A percentile compares a stretch with the other conserved stretches of the same genome.
Evolutionary conservation across 441 rosid species (phyloP).

Genomic region (Monsonia emarginata): DNA sequence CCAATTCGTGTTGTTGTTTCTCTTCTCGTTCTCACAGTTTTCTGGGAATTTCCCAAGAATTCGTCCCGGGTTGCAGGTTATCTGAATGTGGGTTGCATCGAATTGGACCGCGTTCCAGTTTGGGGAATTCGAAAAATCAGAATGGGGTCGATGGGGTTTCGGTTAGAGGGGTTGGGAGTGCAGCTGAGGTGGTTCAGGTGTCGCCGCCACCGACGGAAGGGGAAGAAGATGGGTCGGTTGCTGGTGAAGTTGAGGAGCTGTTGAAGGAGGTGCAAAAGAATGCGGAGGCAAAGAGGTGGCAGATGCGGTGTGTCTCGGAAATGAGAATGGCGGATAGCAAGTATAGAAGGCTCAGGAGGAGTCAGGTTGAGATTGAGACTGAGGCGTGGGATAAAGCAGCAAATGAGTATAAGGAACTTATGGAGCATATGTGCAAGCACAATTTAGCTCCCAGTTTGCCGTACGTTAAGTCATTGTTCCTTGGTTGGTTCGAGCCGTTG

Average conservation of each 20-base stretch:
- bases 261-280: conserved; percentile 33
- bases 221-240: conserved; percentile 60
- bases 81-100: too few species aligned
- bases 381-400: conserved; percentile 89
- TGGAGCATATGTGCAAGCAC: conserved; percentile 80
- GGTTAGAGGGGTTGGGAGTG: conserved; percentile 35
- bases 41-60: background rate
- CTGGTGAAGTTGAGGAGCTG: conserved; percentile 53
- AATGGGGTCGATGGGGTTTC: conserved; percentile 15
- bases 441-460: conserved; percentile 92
- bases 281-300: conserved; percentile 16
- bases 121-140: conserved; percentile 10
- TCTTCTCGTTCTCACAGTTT: background rate
- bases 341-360: conserved; percentile 38
- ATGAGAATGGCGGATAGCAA: conserved; percentile 51
- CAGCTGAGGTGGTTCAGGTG: conserved; percentile 41
- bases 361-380: conserved; percentile 73
- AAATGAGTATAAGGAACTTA: conserved; percentile 64
- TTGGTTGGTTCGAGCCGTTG: conserved; percentile 95
- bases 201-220: conserved; percentile 24
- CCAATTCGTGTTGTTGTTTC: too few species aligned
- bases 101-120: too few species aligned
- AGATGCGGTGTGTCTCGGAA: conserved; percentile 33
- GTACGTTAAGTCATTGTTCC: conserved; percentile 64
- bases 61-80: too few species aligned